These are phyloP conservation scores for Phytophthora syringae DNA, from an alignment of 352 stramenopile genomes.

Conservation along the genomic window DNA sequence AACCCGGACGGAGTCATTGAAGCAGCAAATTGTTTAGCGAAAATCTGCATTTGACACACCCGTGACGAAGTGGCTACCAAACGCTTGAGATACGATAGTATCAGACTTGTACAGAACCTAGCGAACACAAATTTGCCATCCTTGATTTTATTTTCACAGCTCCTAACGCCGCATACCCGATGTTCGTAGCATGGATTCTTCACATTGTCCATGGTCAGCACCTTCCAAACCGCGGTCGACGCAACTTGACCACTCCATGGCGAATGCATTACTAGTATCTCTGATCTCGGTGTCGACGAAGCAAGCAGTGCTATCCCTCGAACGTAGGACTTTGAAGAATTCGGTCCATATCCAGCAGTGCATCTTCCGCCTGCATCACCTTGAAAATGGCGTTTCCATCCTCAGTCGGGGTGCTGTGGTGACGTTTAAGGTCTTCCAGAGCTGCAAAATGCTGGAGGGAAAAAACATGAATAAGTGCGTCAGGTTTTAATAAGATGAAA, in stretches of 20 bases:
- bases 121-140: not conserved
- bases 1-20: slow-evolving; percentile 34
- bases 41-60: slow-evolving; percentile 11
- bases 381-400: slow-evolving; percentile 1
- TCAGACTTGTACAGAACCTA: slow-evolving; percentile 11
- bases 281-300: slow-evolving; percentile 13
- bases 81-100: slow-evolving; percentile 14
- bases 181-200: slow-evolving; percentile 37
- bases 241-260: slow-evolving; percentile 16
- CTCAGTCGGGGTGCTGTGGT: not conserved
- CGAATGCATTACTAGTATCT: not conserved
- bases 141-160: not conserved
- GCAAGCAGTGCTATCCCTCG: slow-evolving; percentile 1
- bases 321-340: slow-evolving; percentile 2
- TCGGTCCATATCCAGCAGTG: slow-evolving; percentile 5
- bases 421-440: not conserved
- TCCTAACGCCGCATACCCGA: slow-evolving; percentile 6
- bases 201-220: slow-evolving; percentile 20
- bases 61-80: slow-evolving; percentile 6
- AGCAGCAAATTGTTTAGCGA: slow-evolving; percentile 34
- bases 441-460: not conserved
- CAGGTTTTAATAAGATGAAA: too few species aligned
- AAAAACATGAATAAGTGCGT: too few species aligned
- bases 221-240: slow-evolving; percentile 21
- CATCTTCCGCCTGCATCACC: slow-evolving; percentile 10